Base-by-base conservation (phyloP, 1,284 basidiomycete genomes). In the Thelephora terrestris region DNA sequence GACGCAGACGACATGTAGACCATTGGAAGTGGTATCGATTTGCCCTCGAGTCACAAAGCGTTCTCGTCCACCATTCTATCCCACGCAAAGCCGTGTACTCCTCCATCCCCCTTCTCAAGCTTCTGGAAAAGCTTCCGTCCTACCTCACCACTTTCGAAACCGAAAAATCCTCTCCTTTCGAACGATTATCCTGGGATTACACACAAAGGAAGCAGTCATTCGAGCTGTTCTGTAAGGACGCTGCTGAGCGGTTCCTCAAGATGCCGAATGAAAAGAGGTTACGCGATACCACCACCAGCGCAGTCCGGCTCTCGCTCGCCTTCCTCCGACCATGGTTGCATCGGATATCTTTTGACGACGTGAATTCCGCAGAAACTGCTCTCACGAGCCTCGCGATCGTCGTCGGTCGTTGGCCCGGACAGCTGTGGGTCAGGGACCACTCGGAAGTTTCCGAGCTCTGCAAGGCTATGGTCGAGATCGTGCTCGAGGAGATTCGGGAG, bases 11-110 rank as follows among this genome's bases (percentile, higher is more conserved):
- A 39, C 74, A 77, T 52, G 61, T 65, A 21, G 74, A 81, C 52
- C 77, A 84, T 59, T 81, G 78, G 78, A 81, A 79, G 59, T 87
- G 83, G 85, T 77, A 80, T 50, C 75, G 76, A 50, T 82, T 78
- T 55, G 79, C 81, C 14, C 67, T 78, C 50, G 85, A 87, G 57
- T 78, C 85, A 14, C 85, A 87, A 58, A 75, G 79, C 52, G 82
- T 85, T 32, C 75, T 87, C 49, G 73, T 86, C 29, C 71, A 82
- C 57, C 81, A 79, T 24, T 75, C 72, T 53, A 76, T 87, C 48
- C 81, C 85, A 18, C 66, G 70, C 17, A 68, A 70, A 24, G 81
- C 83, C 9, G 75, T 87, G 49, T 67, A 84, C 34, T 67, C 81
- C 10, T 85, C 84, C 20, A 68, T 87, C 34, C 82, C 84, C 1